Evolutionary conservation across 78 protist genomes (phyloP), one percentile per base, ranked within the genome.

Genomic region (Cavenderia fasciculata): DNA sequence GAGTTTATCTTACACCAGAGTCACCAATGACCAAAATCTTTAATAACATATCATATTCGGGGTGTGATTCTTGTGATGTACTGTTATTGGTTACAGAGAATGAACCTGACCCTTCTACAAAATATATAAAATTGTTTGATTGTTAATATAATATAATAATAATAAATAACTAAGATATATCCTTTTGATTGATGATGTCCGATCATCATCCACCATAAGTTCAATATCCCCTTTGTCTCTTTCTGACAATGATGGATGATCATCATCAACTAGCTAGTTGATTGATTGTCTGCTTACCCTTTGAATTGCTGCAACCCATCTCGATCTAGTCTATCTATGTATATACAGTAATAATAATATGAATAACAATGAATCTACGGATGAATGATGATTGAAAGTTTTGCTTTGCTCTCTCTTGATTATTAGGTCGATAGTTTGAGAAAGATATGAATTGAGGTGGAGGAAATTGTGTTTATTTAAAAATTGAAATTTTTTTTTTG

Each of bases 11-110:
- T 19, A n/a, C 84, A 65, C 84, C 92, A 25, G 74, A 59, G 25
- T 86, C 92, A 41, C 92, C 92, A 40, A 86, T 86, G 2, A 86
- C 86, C 25, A 86, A 29, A 57, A 85, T 85, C 78, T 85, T 85
- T 61, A 85, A 85, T 43, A 85, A 46, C 87, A 78, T 78, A 52
- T 78, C 87, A 66, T 63, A 63, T 63, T 63, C 72, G 33, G 72
- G 72, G 25, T 63, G 72, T 38, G 72, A 14, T 38, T 63, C 72
- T 63, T 40, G 72, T 27, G n/a, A n/a, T 38, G 72, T 38, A 63
- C 38, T 36, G 1, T 43, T 19, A 19, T 10, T 21, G n/a, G 72
- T 63, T 12, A 63, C 72, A 38, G 72, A 63, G 38, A 63, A 63
- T 8, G 72, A 63, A 40, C 47, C 47, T 40, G 72, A 63, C 38